phyloP scores from a whole-genome alignment of 2,329 filamentous ascomycete genomes.

The Pseudogymnoascus sp. region DNA sequence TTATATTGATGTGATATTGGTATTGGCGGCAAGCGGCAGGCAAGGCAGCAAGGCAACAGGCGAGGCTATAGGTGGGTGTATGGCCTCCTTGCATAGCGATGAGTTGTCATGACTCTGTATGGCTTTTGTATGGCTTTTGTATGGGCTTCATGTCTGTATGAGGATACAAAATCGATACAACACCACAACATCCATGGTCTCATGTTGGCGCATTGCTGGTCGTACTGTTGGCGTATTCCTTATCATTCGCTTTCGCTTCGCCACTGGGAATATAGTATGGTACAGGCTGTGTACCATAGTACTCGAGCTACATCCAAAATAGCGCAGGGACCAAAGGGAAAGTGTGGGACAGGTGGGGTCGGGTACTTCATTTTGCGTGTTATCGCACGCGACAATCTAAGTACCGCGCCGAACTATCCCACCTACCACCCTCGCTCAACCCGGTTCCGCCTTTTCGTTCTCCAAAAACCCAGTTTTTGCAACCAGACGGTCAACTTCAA shows the following conservation, averaged over 20 bases:
- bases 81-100: not conserved
- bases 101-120: conserved; percentile 6
- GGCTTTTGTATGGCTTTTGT: not conserved
- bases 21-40: not conserved
- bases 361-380: not conserved
- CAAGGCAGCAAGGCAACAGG: conserved; percentile 1
- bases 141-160: not conserved
- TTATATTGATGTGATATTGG: not conserved
- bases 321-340: not conserved
- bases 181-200: not conserved
- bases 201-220: not conserved
- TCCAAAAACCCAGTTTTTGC: not conserved
- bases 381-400: not conserved
- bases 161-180: not conserved
- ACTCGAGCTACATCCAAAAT: not conserved
- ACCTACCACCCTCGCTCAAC: not conserved
- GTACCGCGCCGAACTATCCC: not conserved
- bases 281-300: not conserved
- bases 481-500: not conserved
- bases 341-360: not conserved
- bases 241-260: not conserved
- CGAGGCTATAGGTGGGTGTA: not conserved
- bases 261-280: not conserved
- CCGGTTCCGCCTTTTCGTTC: not conserved
- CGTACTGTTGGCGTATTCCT: not conserved